Percentiles rank a stretch among this genome's conserved stretches.
phyloP scores from a whole-genome alignment of 2,329 filamentous ascomycete species.

The Verticillium klebahnii region DNA sequence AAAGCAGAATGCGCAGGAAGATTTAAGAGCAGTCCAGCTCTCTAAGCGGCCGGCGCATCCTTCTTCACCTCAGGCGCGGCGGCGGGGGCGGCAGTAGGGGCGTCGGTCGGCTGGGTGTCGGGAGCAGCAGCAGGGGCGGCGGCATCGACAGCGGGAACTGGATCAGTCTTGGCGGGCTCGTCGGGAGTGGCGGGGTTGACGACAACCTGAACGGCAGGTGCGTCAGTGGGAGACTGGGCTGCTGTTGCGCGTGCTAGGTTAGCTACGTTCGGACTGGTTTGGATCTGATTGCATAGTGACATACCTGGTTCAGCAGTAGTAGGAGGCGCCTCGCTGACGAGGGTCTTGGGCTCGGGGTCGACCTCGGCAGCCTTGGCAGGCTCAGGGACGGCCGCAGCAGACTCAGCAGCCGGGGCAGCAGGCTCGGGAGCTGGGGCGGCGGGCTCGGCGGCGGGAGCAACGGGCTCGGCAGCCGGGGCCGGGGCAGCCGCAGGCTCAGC shows the following conservation, averaged over 20 bases:
- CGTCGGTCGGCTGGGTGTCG: slow-evolving; percentile 18
- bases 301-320: slow-evolving; percentile 4
- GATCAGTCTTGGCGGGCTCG: slow-evolving; percentile 16
- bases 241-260: not conserved
- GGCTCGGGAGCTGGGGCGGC: slow-evolving; percentile 9
- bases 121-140: slow-evolving; percentile 17
- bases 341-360: not conserved
- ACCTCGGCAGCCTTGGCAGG: slow-evolving; percentile 13
- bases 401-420: slow-evolving; percentile 7
- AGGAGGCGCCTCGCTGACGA: not conserved
- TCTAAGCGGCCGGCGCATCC: slow-evolving; percentile 14
- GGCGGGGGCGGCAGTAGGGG: slow-evolving; percentile 19
- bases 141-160: slow-evolving; percentile 14
- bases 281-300: not conserved
- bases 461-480: slow-evolving; percentile 10
- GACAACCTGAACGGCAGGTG: slow-evolving; percentile 10
- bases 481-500: slow-evolving; percentile 7
- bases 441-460: slow-evolving; percentile 3
- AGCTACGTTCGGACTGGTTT: not conserved
- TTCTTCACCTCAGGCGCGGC: slow-evolving; percentile 18
- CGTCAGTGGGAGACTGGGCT: slow-evolving; percentile 6
- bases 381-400: slow-evolving; percentile 5
- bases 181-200: slow-evolving; percentile 20
- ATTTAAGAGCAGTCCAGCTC: not conserved
- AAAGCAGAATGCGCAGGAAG: not conserved